Base-by-base conservation (phyloP, 192 early-diverging fungal species). In the Backusella parvicylindrica region DNA sequence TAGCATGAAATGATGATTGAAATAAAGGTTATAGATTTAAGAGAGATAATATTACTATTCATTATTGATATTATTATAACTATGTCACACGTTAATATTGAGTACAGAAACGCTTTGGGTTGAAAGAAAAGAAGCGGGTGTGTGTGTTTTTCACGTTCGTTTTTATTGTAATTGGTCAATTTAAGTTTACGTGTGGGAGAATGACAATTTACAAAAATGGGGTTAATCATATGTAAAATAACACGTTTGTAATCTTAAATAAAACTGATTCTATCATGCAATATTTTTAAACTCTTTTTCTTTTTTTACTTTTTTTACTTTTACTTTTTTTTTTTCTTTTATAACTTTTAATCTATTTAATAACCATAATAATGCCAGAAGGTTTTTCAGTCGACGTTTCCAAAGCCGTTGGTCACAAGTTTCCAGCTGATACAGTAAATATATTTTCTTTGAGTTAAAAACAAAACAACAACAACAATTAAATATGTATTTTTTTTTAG, bases 351-450 rank as follows among this genome's bases (percentile, higher is more conserved):
- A 35, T 40, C 3, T 13, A 1, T 56, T 40, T 30, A 4, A 28
- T n/a, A 35, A 31, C 15, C 6, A 56, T 56, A 71, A 36, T 71
- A 28, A 53, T 71, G 70, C 70, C 50, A 31, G 37, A 81, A 75
- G 75, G 76, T 28, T 81, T 50, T 50, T 41, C 23, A 41, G 89
- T 90, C 36, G 86, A 90, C 75, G 73, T 84, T 26, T 60, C 50
- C n/a, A 91, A 91, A 77, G 87, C 88, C 12, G 87, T 84, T 60
- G 90, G 88, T 13, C 82, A 78, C 77, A 53, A 85, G 37, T 83
- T 71, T 15, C 82, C 85, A 12, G 21, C 69, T 6, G 77, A 87
- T 60, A 79, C 73, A 65, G 84, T 85, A 76, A 43, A 9, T 28
- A 26, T 16, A 2, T 23, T 30, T 6, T 16, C 2, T 3, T 23